Conservation (phyloP, 148 eudicot genomes). For the Fagopyrum esculentum region DNA sequence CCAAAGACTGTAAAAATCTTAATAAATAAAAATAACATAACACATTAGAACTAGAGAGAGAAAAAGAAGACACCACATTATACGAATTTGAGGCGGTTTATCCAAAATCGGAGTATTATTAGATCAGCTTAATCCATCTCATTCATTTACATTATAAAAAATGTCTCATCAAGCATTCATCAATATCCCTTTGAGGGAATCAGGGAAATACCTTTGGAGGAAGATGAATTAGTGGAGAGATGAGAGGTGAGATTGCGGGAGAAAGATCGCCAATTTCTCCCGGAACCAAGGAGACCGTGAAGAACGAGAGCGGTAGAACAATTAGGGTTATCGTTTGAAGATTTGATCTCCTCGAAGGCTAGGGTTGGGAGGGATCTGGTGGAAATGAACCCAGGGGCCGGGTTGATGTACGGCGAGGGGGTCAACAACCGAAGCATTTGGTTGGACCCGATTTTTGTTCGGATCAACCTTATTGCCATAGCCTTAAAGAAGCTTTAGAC, state of each 20-base stretch:
- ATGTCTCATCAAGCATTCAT: background rate
- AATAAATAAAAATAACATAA: no score
- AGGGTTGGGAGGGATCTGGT: constrained; percentile 52
- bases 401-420: constrained; percentile 2
- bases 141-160: background rate
- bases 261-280: constrained; percentile 91
- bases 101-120: no score
- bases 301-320: constrained; percentile 56
- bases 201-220: constrained; percentile 10
- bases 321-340: constrained; percentile 28
- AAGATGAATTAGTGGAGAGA: constrained; percentile 42
- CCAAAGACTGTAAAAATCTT: background rate
- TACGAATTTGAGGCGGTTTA: no score
- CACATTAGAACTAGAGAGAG: background rate
- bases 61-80: no score
- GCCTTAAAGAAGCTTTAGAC: background rate
- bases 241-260: constrained; percentile 54
- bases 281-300: constrained; percentile 86
- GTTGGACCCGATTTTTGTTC: background rate
- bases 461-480: constrained; percentile 7
- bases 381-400: background rate
- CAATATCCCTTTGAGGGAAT: background rate
- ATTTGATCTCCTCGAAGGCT: constrained; percentile 71
- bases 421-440: constrained; percentile 1
- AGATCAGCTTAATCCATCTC: background rate